Evolutionary conservation across 192 early-diverging fungal species (phyloP), one percentile per base, ranked within the genome.

Genomic region (Chytriomyces hyalinus): DNA sequence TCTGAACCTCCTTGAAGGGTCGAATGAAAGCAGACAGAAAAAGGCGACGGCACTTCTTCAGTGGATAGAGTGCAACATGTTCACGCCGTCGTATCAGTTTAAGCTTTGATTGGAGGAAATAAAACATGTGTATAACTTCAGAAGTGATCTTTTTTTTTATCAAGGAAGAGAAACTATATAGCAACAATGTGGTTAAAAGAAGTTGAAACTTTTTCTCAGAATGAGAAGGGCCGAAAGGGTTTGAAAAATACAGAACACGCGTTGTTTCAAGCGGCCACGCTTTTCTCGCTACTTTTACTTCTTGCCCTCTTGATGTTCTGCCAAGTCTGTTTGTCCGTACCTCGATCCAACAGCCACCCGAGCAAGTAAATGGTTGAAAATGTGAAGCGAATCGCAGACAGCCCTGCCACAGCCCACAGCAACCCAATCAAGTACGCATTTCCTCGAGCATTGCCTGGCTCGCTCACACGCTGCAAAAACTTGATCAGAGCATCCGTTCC

Each of bases 401-500:
- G 75, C 24, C 49, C 43, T 4, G 79, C 81, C 13, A 85, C 81
- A 53, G 70, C 64, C 78, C 92, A 96, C 77, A 96, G 93, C 75
- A 95, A 53, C 0, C 68, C 66, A 17, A 48, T 24, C 4, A 83
- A 8, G 71, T 82, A 83, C 1, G 48, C 70, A 11, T 22, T 26
- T 20, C 43, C 5, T 49, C 47, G 50, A 69, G 71, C 36, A 75
- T 78, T 20, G 0, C 53, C 9, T 51, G 67, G 15, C 77, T 26
- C 10, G 49, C 68, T 59, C 77, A 84, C 26, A 9, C 24, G 51
- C 17, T 26, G 11, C 36, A 65, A 3, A 43, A 22, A 65, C 24
- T 28, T 28, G 36, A 13, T 26, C 24, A 28, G 24, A 65, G 17
- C 24, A 26, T 28, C 20, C 24, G 64, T 22, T 28, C 20, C 83